Evolutionary conservation across 345 rosid species (phyloP).

Genomic region (Brassica nigra): DNA sequence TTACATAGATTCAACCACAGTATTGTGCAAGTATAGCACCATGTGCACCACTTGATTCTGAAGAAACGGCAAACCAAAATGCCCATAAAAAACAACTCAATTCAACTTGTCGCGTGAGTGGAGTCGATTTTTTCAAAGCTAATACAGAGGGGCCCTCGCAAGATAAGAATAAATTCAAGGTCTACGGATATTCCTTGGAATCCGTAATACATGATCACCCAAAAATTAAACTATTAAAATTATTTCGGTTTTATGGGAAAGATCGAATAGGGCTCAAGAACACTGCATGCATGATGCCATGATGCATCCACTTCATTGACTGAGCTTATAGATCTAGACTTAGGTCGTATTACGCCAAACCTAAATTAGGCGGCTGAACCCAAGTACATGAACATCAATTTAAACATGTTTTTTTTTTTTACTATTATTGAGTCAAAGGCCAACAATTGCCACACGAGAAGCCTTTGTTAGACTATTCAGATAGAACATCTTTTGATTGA

Average conservation of each 20-base stretch:
- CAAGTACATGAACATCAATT: constrained; percentile 32
- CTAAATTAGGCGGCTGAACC: constrained; percentile 18
- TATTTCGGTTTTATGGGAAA: not conserved
- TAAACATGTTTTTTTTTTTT: constrained; percentile 16
- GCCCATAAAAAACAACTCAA: not conserved
- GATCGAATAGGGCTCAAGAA: not conserved
- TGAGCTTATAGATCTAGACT: not conserved
- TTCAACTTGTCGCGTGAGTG: constrained; percentile 21
- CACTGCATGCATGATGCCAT: not conserved
- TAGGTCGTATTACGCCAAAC: not conserved
- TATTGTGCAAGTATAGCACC: constrained; percentile 11
- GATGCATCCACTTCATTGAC: constrained; percentile 12
- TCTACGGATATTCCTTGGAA: constrained; percentile 23
- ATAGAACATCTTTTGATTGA: not conserved
- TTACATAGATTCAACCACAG: not conserved
- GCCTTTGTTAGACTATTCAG: constrained; percentile 11
- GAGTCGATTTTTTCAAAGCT: constrained; percentile 27
- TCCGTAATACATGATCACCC: not conserved
- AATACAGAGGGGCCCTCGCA: constrained; percentile 23
- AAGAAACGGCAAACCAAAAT: constrained; percentile 12
- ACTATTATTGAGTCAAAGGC: not conserved
- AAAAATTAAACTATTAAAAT: not conserved
- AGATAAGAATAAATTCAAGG: constrained; percentile 24
- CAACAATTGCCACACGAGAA: not conserved
- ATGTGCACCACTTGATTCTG: not conserved